Base-by-base conservation (phyloP, 2,329 filamentous ascomycete genomes). In the Calonectria henricotiae region DNA sequence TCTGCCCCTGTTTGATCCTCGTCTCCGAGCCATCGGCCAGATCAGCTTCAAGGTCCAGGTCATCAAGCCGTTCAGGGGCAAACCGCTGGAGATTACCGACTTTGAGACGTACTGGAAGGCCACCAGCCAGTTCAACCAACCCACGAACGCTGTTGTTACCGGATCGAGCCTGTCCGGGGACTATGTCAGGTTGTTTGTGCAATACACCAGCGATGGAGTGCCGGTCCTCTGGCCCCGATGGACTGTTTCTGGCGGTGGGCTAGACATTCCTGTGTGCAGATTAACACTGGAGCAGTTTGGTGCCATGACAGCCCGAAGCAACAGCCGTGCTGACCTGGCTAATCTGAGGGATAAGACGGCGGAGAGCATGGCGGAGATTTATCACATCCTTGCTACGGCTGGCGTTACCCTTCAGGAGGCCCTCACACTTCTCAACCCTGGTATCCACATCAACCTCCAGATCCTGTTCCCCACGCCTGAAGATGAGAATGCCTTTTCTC, bases 51-150 rank as follows among this genome's bases (percentile, higher is more conserved):
- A 94, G 74, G 97, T 94, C 66, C 95, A 98, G 80, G 94, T 98
- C 30, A 97, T 99, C 81, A 98, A 98, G 79, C 96, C 96, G 0
- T 99, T 98, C 84, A 91, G 92, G 72, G 96, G 96, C 8, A 93
- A 95, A 71, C 95, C 96, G 4, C 86, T 99, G 25, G 96, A 99
- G 82, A 98, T 99, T 71, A 97, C 96, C 1, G 95, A 98, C 79
- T 99, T 98, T 77, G 96, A 97, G 73, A 98, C 96, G 0, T 99
- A 99, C 82, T 99, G 96, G 96, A 99, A 98, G 83, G 96, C 96
- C 0, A 99, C 96, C 1, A 98, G 95, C 78, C 95, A 98, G 76
- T 89, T 96, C 58, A 94, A 98, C 80, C 91, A 94, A 62, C 83
- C 83, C 0, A 93, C 95, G 55, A 96, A 90, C 79, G 94, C 94